Evolutionary conservation across 2,329 filamentous ascomycete genomes (phyloP).

Genomic region (Sporothrix variecibatus): DNA sequence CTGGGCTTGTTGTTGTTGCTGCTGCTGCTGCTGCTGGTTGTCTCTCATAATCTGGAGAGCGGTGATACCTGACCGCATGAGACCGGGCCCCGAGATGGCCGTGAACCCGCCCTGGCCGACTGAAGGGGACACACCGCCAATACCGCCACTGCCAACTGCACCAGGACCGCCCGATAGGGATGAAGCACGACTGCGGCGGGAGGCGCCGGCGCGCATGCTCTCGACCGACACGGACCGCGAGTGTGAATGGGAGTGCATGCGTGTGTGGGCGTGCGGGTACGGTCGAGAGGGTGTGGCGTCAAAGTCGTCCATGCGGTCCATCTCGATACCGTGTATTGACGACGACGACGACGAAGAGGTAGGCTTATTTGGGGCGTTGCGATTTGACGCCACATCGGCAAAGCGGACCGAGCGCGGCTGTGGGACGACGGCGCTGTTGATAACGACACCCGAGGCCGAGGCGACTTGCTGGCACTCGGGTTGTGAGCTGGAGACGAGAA

Average conservation of each 20-base stretch:
- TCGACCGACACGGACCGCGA: constrained; percentile 4
- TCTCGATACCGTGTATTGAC: neutral
- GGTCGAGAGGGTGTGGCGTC: constrained; percentile 62
- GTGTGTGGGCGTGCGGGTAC: constrained; percentile 42
- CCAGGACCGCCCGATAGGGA: neutral
- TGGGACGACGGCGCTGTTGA: neutral
- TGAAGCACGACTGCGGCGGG: constrained; percentile 5
- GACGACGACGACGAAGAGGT: neutral
- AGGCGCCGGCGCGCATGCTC: neutral
- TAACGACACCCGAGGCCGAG: neutral
- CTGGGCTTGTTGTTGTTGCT: neutral
- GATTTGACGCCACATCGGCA: neutral
- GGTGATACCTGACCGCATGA: constrained; percentile 27
- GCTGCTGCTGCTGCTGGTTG: constrained; percentile 13
- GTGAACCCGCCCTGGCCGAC: constrained; percentile 4
- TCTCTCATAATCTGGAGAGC: constrained; percentile 28
- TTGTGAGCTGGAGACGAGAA: neutral
- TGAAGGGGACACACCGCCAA: neutral
- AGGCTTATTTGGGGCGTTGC: neutral
- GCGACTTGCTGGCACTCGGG: constrained; percentile 14
- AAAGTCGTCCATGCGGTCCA: constrained; percentile 16
- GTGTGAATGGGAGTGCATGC: constrained; percentile 20
- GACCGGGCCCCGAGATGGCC: neutral
- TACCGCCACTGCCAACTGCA: neutral
- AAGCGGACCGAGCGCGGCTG: constrained; percentile 15